Base-by-base conservation (phyloP, 164 flowering plant genomes). In the Platanus orientalis region DNA sequence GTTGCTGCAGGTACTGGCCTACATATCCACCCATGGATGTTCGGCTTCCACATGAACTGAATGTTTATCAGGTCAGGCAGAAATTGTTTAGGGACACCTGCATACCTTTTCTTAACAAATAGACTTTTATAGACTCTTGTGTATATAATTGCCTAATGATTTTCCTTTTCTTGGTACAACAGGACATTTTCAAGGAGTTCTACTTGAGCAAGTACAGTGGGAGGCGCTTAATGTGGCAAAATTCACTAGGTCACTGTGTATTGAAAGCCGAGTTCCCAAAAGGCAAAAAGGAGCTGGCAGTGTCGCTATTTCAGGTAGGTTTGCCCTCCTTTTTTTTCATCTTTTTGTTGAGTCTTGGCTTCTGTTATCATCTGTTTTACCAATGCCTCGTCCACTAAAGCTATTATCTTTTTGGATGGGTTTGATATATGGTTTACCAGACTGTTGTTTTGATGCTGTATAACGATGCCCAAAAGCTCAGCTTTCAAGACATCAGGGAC, bases 21-120 rank as follows among this genome's bases (percentile, higher is more conserved):
- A 91, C 97, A 39, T 91, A 91, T 71, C 97, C 97, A 4, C 97
- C 93, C 3, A 91, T 91, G 97, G 93, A 89, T 81, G 83, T 89
- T 67, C 79, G 91, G 61, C 96, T 91, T 58, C 97, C 97, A 34
- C 93, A 85, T 78, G 97, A 91, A 67, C 71, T 89, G 60, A 91
- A 87, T 79, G 89, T 87, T 5, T 91, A 91, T 69, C 97, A 91
- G 96, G 97, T 91, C 61, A 36, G 71, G 34, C 24, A 27, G 7
- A 56, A 61, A 40, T 58, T 11, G 13, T 23, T 2, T 12, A 5
- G 30, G 9, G 34, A 32, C 42, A 25, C 27, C 53, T 26, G n/a
- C n/a, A 24, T 49, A 12, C 21, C 26, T 28, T 53, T 57, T 58
- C 57, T 32, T 28, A 29, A 21, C 42, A 44, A 20, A 24, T 16